These are phyloP conservation scores for Parathielavia appendiculata DNA, from an alignment of 495 filamentous ascomycete species.

Conservation along the genomic window DNA sequence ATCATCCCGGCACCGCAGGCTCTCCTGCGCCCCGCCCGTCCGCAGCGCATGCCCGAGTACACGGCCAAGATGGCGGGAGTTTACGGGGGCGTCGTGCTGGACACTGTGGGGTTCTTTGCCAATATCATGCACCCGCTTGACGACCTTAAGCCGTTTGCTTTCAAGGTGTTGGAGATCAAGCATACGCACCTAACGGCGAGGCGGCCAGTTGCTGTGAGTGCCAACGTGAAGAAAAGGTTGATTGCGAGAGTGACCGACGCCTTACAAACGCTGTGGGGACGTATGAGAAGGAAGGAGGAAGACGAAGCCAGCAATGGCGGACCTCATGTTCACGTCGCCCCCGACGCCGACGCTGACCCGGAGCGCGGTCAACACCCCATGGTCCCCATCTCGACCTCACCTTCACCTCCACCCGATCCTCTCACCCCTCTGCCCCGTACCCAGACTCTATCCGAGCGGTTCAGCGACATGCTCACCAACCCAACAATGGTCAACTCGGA, in stretches of 20 bases:
- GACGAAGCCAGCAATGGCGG: not conserved
- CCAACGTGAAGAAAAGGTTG: not conserved
- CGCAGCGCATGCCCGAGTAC: conserved; percentile 50
- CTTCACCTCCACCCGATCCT: not conserved
- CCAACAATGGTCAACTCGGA: conserved; percentile 31
- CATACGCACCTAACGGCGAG: conserved; percentile 15
- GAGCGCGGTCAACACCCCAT: not conserved
- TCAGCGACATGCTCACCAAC: conserved; percentile 35
- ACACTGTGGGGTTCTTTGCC: conserved; percentile 57
- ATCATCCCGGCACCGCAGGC: conserved; percentile 65
- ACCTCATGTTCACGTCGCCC: too few relatives aligned
- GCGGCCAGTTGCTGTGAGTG: too few relatives aligned
- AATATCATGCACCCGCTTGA: conserved; percentile 55
- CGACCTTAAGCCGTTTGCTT: conserved; percentile 40
- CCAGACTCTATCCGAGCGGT: not conserved
- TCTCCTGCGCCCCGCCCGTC: conserved; percentile 53
- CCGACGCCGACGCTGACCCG: conserved; percentile 1
- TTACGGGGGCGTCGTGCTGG: conserved; percentile 50
- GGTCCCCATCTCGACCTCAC: not conserved
- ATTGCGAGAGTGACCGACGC: not conserved
- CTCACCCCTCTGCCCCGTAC: not conserved
- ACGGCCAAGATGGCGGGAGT: conserved; percentile 53
- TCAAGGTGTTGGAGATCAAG: conserved; percentile 45
- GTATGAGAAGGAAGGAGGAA: not conserved
- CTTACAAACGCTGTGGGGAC: not conserved